Evolutionary conservation across 192 early-diverging fungal genomes (phyloP).

Genomic region (Gorgonomyces haynaldii): DNA sequence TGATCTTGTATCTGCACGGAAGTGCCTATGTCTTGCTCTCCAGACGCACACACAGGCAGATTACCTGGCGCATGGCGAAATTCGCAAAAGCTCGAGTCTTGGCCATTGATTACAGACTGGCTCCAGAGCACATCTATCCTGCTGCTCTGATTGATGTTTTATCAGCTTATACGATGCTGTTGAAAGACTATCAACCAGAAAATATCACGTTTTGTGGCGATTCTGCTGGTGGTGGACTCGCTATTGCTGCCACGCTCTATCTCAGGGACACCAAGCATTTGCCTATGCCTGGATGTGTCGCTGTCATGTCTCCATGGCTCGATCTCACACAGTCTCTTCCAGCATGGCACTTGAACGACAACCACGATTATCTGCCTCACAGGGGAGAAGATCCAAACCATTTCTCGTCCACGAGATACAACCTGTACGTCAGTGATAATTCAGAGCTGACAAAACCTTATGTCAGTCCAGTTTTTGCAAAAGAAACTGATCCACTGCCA

Average conservation of each 20-base stretch:
- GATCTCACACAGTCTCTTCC: constrained; percentile 17
- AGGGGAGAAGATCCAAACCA: constrained; percentile 13
- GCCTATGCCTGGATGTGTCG: constrained; percentile 33
- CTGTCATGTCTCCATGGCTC: constrained; percentile 46
- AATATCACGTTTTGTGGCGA: constrained; percentile 17
- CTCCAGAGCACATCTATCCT: constrained; percentile 14
- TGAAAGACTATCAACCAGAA: constrained; percentile 8
- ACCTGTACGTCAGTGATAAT: constrained; percentile 12
- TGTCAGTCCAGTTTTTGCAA: constrained; percentile 11
- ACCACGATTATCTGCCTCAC: constrained; percentile 11
- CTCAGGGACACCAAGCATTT: constrained; percentile 31
- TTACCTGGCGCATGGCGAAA: constrained; percentile 20
- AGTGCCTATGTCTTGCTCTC: not conserved
- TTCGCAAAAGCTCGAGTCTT: constrained; percentile 13
- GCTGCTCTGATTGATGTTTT: constrained; percentile 12
- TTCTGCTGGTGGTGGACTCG: constrained; percentile 16
- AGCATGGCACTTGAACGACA: constrained; percentile 14
- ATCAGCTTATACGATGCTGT: constrained; percentile 12
- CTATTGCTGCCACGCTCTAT: constrained; percentile 21
- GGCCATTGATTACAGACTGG: constrained; percentile 24
- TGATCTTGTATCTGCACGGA: constrained; percentile 6
- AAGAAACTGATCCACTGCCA: constrained; percentile 11
- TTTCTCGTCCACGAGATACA: constrained; percentile 1
- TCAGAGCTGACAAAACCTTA: constrained; percentile 10
- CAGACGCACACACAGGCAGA: constrained; percentile 3